A percentile compares a stretch with the other conserved stretches of the same genome.
These are phyloP conservation scores for Mimosa pudica DNA, from an alignment of 306 rosid species.

Conservation along the genomic window DNA sequence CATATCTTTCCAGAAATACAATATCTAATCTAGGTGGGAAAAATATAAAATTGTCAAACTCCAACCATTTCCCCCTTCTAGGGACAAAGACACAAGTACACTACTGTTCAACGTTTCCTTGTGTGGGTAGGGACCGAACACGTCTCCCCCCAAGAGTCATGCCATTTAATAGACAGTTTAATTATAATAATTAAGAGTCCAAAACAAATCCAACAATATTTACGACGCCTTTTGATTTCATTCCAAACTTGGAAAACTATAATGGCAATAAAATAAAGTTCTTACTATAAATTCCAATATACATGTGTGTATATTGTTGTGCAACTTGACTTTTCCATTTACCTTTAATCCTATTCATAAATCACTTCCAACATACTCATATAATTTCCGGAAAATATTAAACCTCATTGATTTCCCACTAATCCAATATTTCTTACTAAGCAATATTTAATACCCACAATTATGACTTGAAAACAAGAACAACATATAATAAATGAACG, in stretches of 20 bases:
- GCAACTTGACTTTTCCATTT: no score
- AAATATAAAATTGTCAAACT: neutral
- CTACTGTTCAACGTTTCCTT: neutral
- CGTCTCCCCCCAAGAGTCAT: neutral
- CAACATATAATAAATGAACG: no score
- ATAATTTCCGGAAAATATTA: no score
- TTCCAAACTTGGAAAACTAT: neutral
- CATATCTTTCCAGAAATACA: neutral
- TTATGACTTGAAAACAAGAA: no score
- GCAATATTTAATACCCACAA: no score
- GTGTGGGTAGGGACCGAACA: neutral
- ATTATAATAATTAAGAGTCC: neutral
- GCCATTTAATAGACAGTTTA: neutral
- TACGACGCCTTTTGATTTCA: neutral
- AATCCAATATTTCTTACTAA: no score
- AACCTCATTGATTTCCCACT: no score
- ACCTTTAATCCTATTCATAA: no score
- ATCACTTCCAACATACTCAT: no score
- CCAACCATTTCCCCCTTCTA: neutral
- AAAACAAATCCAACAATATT: neutral
- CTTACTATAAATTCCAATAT: neutral
- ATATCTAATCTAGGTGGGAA: neutral
- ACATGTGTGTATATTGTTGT: neutral
- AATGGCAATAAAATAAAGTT: neutral
- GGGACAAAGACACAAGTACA: neutral